Percentiles rank a stretch among this genome's conserved stretches.
Evolutionary conservation across 495 filamentous ascomycete species (phyloP).

Genomic region (Bacidia gigantensis): DNA sequence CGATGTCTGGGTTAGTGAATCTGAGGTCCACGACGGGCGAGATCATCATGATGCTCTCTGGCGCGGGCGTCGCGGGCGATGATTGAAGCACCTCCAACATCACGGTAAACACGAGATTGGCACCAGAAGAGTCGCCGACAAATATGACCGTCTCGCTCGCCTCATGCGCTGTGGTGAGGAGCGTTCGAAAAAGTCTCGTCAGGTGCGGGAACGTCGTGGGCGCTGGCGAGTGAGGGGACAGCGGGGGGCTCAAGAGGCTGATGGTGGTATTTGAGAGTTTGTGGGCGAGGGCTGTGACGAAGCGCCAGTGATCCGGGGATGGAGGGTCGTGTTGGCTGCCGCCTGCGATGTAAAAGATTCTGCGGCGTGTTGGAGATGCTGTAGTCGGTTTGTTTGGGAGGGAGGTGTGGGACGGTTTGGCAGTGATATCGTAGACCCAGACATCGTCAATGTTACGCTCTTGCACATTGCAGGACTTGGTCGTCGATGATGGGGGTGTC

Average conservation of each 20-base stretch:
- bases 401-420: not conserved
- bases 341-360: conserved; percentile 28
- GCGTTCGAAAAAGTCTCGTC: not conserved
- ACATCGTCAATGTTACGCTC: conserved; percentile 20
- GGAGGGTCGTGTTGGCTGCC: conserved; percentile 25
- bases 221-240: conserved; percentile 2
- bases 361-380: conserved; percentile 6
- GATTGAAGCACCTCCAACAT: conserved; percentile 19
- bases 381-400: not conserved
- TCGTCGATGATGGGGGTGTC: conserved; percentile 9
- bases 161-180: not conserved
- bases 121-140: conserved; percentile 21
- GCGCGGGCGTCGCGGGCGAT: not conserved
- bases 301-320: conserved; percentile 23
- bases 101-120: conserved; percentile 22
- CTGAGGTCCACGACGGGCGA: conserved; percentile 27
- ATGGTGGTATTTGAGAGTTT: not conserved
- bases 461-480: conserved; percentile 16
- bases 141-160: conserved; percentile 10
- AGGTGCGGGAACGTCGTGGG: not conserved
- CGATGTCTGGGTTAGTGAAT: conserved; percentile 26
- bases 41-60: conserved; percentile 23
- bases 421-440: conserved; percentile 21
- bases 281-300: conserved; percentile 19
- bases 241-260: conserved; percentile 3